Evolutionary conservation across 169 alveolate genomes (phyloP), one percentile per base, ranked within the genome.

Genomic region (Plasmodium blacklocki): DNA sequence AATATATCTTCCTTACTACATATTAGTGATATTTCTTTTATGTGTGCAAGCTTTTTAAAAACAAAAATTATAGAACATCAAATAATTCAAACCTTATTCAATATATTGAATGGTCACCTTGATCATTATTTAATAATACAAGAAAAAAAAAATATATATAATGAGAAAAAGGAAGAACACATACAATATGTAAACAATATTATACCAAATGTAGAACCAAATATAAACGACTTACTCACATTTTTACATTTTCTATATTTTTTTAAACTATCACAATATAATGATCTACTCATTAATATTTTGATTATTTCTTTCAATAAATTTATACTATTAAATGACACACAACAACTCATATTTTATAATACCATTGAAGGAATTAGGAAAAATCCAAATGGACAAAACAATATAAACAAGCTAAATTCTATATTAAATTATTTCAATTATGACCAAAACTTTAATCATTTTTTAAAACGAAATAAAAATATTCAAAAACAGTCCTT

Each of bases 311-410:
- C 83, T 26, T 62, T 80, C 21, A 49, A 73, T 18, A 67, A 80
- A 26, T 43, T 67, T 59, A 19, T 52, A 2, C n/a, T 47, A 18
- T 26, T 80, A 58, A 68, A 68, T 50, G 64, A 66, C 45, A 68
- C 90, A 71, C 90, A 80, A 54, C 52, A 80, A 80, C 43, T 80
- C 1, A 80, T 80, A 32, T 60, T 80, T 73, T 80, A 67, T 80
- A 80, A 80, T 49, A 52, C 67, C 21, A 21, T 80, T 18, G 90
- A 80, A 60, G 83, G 67, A 19, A 68, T 80, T 11, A 56, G 32
- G 70, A 80, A 60, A 60, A 45, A 43, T 14, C 32, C 3, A 12
- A 47, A 15, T 45, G 39, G 19, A 32, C 39, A 68, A 8, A 29
- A 29, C 6, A 29, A 29, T 29, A 3, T 3, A 6, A 29, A 29